phyloP scores from a whole-genome alignment of 768 basidiomycete genomes.

The Phanerodontia chrysosporium region DNA sequence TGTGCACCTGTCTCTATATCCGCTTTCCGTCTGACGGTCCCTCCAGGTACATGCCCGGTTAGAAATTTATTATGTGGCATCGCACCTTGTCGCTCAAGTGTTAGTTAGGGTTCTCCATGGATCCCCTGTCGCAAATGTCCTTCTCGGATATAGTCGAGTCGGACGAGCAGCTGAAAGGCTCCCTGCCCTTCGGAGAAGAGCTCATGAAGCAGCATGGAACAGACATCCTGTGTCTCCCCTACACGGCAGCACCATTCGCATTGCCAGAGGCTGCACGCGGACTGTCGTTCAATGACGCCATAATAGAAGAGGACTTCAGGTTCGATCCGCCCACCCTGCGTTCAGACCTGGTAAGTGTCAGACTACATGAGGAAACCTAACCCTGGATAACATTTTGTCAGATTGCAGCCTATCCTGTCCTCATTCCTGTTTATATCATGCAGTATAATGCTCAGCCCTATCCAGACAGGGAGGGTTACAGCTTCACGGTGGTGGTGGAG shows the following conservation, averaged over 20 bases:
- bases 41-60: background rate
- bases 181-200: constrained; percentile 45
- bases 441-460: constrained; percentile 38
- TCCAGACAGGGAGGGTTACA: background rate
- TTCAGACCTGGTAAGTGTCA: constrained; percentile 39
- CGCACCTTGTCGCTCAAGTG: background rate
- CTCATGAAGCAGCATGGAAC: constrained; percentile 43
- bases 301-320: constrained; percentile 33
- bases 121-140: constrained; percentile 42
- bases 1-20: background rate
- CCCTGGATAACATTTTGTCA: constrained; percentile 20
- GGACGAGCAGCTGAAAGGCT: constrained; percentile 16
- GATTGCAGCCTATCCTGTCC: constrained; percentile 54
- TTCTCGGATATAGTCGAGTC: constrained; percentile 30
- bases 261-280: constrained; percentile 34
- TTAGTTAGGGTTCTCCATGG: constrained; percentile 38
- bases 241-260: constrained; percentile 48
- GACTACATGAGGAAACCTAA: background rate
- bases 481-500: constrained; percentile 1
- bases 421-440: constrained; percentile 60
- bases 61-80: background rate
- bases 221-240: constrained; percentile 55
- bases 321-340: constrained; percentile 42
- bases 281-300: constrained; percentile 33
- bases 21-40: background rate